These are phyloP conservation scores for Populus pruinosa DNA, from an alignment of 345 rosid genomes.

Conservation along the genomic window DNA sequence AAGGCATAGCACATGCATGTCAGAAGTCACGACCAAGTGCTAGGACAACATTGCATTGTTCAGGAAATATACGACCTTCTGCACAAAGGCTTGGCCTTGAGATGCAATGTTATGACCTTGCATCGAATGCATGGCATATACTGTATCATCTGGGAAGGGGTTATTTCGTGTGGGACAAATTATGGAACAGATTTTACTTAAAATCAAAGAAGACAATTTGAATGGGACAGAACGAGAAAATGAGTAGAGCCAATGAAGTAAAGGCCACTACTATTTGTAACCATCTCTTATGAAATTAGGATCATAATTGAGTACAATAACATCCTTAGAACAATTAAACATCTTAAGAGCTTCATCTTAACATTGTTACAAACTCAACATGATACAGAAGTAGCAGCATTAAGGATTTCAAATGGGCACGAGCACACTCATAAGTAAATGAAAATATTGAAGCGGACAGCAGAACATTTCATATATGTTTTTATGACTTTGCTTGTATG, in stretches of 20 bases:
- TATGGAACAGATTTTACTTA: neutral
- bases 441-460: neutral
- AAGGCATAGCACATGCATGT: neutral
- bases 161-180: neutral
- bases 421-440: neutral
- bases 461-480: neutral
- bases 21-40: neutral
- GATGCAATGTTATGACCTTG: neutral
- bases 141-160: neutral
- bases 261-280: neutral
- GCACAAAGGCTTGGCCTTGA: neutral
- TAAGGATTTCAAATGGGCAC: neutral
- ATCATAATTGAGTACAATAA: neutral
- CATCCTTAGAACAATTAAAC: neutral
- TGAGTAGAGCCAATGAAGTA: neutral
- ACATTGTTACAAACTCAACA: neutral
- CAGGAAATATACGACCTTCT: neutral
- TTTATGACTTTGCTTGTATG: neutral
- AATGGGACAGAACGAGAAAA: neutral
- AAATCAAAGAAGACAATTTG: neutral
- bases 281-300: neutral
- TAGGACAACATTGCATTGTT: neutral
- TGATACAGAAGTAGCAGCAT: neutral
- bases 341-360: neutral
- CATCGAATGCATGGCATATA: neutral